Base-by-base conservation (phyloP, 2,329 filamentous ascomycete genomes). In the Pyrenophora tritici-repentis region DNA sequence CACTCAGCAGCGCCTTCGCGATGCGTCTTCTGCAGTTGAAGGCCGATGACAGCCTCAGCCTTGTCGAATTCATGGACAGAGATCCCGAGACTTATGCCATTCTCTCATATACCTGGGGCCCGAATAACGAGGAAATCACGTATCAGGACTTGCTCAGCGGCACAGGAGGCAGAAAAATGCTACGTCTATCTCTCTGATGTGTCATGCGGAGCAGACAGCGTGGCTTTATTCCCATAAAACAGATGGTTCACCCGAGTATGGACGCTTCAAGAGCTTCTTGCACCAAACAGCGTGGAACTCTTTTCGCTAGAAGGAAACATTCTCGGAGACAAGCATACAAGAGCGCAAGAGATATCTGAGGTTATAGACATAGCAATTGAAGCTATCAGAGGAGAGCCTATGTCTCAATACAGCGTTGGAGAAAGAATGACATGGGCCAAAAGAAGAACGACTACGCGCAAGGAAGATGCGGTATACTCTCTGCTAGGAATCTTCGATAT, bases 361-460 rank as follows among this genome's bases (percentile, higher is more conserved):
- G 14, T 41, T 8, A 47, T 37, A 16, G 22, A 18, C 12, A 47
- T 47, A 2, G n/a, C 44, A 13, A 3, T 6, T 8, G 8, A n/a
- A 13, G 36, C 37, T n/a, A 37, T 47, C 20, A 17, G 39, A 0
- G 47, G 16, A 17, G 9, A 2, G 3, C 22, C 29, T 31, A 20
- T 43, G 18, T 20, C 35, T 2, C 31, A 12, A 7, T 50, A 45
- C 20, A 41, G 36, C 6, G 8, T 38, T 12, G 5, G 41, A 12
- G 41, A 35, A n/a, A 53, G 48, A n/a, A 50, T 67, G 31, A 49
- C 50, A 2, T 68, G 65, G 66, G 59, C 59, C 8, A 34, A 37
- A 1, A 31, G 24, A 3, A 56, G 69, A 8, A 4, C 53, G 10
- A 67, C 67, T 0, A 67, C 47, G 12, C 41, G 47, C 1, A 37